Conservation (phyloP, 2,329 filamentous ascomycete species). For the Nemania sp. region DNA sequence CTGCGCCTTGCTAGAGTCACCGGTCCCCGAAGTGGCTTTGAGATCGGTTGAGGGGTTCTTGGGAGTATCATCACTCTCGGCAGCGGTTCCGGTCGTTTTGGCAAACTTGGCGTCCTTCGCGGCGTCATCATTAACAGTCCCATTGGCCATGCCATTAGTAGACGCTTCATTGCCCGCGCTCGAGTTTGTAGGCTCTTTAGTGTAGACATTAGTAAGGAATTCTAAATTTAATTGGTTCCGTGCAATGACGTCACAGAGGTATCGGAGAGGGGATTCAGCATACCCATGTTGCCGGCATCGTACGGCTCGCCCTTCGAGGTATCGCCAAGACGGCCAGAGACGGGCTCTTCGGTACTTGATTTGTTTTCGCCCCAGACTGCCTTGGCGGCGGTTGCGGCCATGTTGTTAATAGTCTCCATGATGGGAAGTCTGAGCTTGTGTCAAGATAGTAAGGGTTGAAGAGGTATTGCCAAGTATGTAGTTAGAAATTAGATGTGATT, state of each 20-base stretch:
- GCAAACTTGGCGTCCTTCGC: conserved; percentile 37
- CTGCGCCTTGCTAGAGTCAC: conserved; percentile 51
- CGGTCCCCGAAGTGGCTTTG: conserved; percentile 42
- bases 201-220: conserved; percentile 6
- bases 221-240: conserved; percentile 10
- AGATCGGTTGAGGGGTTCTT: conserved; percentile 48
- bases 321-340: conserved; percentile 77
- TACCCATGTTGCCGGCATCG: conserved; percentile 80
- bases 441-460: not conserved
- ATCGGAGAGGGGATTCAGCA: conserved; percentile 51
- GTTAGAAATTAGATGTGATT: no score
- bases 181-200: conserved; percentile 18
- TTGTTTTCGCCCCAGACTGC: conserved; percentile 61
- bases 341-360: conserved; percentile 68
- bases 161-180: conserved; percentile 5
- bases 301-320: conserved; percentile 78
- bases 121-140: not conserved
- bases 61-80: conserved; percentile 43
- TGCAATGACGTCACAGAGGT: conserved; percentile 18
- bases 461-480: not conserved
- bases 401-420: conserved; percentile 75
- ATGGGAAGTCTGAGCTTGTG: conserved; percentile 8
- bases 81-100: conserved; percentile 45
- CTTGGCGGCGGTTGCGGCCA: conserved; percentile 62
- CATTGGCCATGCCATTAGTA: not conserved